Evolutionary conservation across 768 basidiomycete genomes (phyloP), one percentile per base, ranked within the genome.

Genomic region (Wakefieldia striispora): DNA sequence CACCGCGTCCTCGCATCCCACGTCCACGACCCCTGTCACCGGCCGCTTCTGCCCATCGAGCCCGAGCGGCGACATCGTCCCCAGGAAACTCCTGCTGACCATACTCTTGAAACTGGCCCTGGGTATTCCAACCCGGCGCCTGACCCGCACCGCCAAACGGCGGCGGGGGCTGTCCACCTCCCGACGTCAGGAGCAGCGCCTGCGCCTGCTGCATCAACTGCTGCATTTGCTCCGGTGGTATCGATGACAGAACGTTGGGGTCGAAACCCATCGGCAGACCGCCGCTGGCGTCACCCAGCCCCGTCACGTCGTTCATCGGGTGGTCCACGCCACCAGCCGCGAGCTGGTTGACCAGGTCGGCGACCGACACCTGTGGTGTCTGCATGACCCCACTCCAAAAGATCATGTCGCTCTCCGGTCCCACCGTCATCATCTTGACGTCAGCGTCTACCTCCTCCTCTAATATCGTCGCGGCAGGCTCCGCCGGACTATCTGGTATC

Each of bases 401-500:
- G 42, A 84, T 60, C 26, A 74, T 67, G 54, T 89, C 84, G 49
- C 81, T 76, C 45, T 88, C 86, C 19, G 79, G 72, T 20, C 89
- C 88, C 29, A 80, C 74, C 24, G 82, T 78, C 88, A 92, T 91
- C 41, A 70, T 63, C 61, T 75, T 76, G 57, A 80, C 76, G 45
- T 79, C 75, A 58, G 66, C 74, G 67, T 89, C 86, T 49, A 81
- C 74, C 57, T 89, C 84, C 56, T 87, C 88, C 56, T 88, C 88
- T 40, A 77, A 62, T 51, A 86, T 75, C 55, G 76, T 72, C 52
- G 69, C 66, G 17, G 79, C 64, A 23, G 86, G 83, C 68, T 91
- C 91, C 34, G 79, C 79, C 17, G 91, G 86, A 50, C 83, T 79
- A 42, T 91, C 88, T 38, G 91, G 91, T 58, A 91, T 86, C 54